phyloP scores from a whole-genome alignment of 805 yeast genomes.

The Suhomyces faveliae region DNA sequence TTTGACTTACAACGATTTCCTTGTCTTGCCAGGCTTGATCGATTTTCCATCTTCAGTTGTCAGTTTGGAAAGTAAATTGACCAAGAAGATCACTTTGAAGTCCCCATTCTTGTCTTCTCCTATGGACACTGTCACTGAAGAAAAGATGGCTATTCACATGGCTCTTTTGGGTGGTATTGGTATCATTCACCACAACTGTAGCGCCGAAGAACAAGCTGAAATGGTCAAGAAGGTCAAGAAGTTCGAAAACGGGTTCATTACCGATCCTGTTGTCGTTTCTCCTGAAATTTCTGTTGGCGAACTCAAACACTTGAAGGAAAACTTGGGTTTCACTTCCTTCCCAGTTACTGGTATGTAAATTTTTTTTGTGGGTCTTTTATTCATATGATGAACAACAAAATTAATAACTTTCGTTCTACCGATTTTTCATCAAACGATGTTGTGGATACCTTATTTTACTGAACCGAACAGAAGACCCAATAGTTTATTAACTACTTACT shows the following conservation, averaged over 20 bases:
- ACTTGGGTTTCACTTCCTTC: slow-evolving; percentile 92
- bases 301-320: slow-evolving; percentile 65
- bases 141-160: slow-evolving; percentile 97
- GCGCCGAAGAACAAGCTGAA: slow-evolving; percentile 96
- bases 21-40: slow-evolving; percentile 93
- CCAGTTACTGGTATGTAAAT: slow-evolving; percentile 96
- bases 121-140: slow-evolving; percentile 98
- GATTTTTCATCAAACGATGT: slow-evolving; percentile 91
- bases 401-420: slow-evolving; percentile 99
- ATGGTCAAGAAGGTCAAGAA: slow-evolving; percentile 97
- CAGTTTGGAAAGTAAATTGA: slow-evolving; percentile 77
- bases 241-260: slow-evolving; percentile 96
- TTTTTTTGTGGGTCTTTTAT: neutral
- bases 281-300: slow-evolving; percentile 79
- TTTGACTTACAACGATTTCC: slow-evolving; percentile 93
- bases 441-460: slow-evolving; percentile 64
- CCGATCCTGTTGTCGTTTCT: slow-evolving; percentile 84
- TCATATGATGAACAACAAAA: slow-evolving; percentile 52
- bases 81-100: slow-evolving; percentile 87
- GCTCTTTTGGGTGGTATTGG: slow-evolving; percentile 98
- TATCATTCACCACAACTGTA: slow-evolving; percentile 95
- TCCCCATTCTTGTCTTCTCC: slow-evolving; percentile 97
- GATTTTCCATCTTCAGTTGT: slow-evolving; percentile 81
- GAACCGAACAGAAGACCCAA: slow-evolving; percentile 3
- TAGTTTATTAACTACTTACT: slow-evolving; percentile 20